Percentiles rank a stretch among this genome's conserved stretches.
These are phyloP conservation scores for Lipomyces anomalus DNA, from an alignment of 805 yeast species.

Conservation along the genomic window DNA sequence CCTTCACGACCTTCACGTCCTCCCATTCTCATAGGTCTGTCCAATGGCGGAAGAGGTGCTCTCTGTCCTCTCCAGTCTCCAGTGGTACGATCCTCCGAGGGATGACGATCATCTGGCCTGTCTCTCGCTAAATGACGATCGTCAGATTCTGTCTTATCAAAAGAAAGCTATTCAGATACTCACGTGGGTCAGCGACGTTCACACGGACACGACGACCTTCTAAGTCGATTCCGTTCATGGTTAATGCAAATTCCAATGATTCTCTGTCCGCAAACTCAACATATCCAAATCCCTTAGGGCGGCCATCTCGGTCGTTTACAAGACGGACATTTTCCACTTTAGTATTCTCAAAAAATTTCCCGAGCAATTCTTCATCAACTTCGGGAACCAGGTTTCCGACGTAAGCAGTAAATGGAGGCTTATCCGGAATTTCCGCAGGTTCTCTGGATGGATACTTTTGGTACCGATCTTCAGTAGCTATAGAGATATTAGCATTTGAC, in stretches of 20 bases:
- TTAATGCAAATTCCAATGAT: conserved; percentile 67
- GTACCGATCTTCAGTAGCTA: conserved; percentile 4
- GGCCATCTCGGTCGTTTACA: conserved; percentile 53
- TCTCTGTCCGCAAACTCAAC: conserved; percentile 81
- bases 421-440: conserved; percentile 82
- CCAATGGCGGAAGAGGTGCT: conserved; percentile 47
- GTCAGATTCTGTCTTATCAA: no score
- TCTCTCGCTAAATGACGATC: no score
- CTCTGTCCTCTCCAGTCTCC: conserved; percentile 35
- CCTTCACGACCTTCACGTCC: conserved; percentile 8
- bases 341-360: conserved; percentile 34
- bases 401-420: conserved; percentile 89
- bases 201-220: conserved; percentile 63
- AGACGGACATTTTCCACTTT: conserved; percentile 58
- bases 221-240: conserved; percentile 63
- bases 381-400: conserved; percentile 83
- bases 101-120: not conserved
- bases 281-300: conserved; percentile 80
- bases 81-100: conserved; percentile 17
- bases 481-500: no score
- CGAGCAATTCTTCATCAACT: conserved; percentile 52
- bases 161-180: conserved; percentile 2
- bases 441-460: conserved; percentile 37
- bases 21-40: conserved; percentile 27
- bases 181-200: conserved; percentile 65